These are phyloP conservation scores for Leccinum ochraceum DNA, from an alignment of 768 basidiomycete genomes.

Conservation along the genomic window DNA sequence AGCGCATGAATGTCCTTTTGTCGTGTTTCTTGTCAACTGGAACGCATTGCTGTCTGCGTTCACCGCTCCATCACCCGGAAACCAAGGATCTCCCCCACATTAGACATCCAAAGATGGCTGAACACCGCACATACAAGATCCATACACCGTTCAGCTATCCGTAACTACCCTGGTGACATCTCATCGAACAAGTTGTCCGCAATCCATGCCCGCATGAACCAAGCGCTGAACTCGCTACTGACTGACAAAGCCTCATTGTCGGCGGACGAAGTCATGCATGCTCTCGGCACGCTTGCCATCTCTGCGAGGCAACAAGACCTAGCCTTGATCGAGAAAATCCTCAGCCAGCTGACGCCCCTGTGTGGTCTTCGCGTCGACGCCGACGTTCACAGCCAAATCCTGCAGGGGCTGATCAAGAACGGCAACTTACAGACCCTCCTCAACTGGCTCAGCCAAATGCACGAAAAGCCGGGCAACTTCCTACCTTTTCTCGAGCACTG, in stretches of 20 bases:
- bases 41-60: conserved; percentile 29
- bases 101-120: conserved; percentile 26
- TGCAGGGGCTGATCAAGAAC: conserved; percentile 48
- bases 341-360: conserved; percentile 47
- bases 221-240: conserved; percentile 25
- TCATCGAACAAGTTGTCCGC: conserved; percentile 20
- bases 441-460: conserved; percentile 57
- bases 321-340: conserved; percentile 53
- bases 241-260: conserved; percentile 15
- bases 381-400: conserved; percentile 50
- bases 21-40: conserved; percentile 37
- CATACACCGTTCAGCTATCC: not conserved
- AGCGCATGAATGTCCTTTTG: conserved; percentile 64
- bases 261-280: conserved; percentile 35
- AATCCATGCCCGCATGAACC: conserved; percentile 25
- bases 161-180: too few relatives aligned
- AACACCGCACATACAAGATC: conserved; percentile 13
- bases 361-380: conserved; percentile 47
- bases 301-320: conserved; percentile 57
- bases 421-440: conserved; percentile 46
- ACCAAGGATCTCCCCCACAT: conserved; percentile 10
- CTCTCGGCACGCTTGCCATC: conserved; percentile 47
- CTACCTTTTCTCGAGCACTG: conserved; percentile 54
- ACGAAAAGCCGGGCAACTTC: conserved; percentile 45
- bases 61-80: conserved; percentile 23